Conservation (phyloP, 1,284 basidiomycete genomes). For the Schizophyllum amplum region DNA sequence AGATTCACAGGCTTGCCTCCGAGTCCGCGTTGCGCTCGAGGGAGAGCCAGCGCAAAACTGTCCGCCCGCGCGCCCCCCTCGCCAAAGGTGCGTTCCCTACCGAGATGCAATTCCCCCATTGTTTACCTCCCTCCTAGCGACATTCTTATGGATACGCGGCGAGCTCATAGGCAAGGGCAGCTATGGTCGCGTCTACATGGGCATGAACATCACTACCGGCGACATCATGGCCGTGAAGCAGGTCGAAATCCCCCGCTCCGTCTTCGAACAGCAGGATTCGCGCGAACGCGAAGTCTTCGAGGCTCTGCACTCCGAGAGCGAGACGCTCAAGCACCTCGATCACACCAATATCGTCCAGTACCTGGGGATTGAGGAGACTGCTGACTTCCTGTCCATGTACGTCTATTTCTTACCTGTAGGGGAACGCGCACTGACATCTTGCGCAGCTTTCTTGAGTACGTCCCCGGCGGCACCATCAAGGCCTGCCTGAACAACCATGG, state of each 20-base stretch:
- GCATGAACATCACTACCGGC: slow-evolving; percentile 66
- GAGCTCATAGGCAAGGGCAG: slow-evolving; percentile 72
- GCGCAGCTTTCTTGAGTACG: slow-evolving; percentile 59
- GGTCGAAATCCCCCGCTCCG: slow-evolving; percentile 58
- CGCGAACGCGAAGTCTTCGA: slow-evolving; percentile 50
- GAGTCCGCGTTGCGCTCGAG: no score
- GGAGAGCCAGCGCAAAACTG: no score
- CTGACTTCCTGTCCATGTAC: slow-evolving; percentile 50
- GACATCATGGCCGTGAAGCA: slow-evolving; percentile 82
- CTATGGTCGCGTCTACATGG: slow-evolving; percentile 69
- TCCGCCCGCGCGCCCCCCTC: no score
- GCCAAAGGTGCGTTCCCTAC: no score
- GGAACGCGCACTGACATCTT: background rate
- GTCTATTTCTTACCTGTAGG: slow-evolving; percentile 10
- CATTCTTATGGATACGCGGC: slow-evolving; percentile 67
- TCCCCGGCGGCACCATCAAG: slow-evolving; percentile 74
- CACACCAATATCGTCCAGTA: slow-evolving; percentile 71
- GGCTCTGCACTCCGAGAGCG: slow-evolving; percentile 58
- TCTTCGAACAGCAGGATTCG: slow-evolving; percentile 41
- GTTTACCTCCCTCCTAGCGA: slow-evolving; percentile 14
- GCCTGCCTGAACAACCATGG: slow-evolving; percentile 60
- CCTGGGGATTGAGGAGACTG: slow-evolving; percentile 61
- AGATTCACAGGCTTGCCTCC: no score
- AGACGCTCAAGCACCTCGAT: slow-evolving; percentile 59
- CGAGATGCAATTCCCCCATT: no score